A percentile compares a stretch with the other conserved stretches of the same genome.
Conservation (phyloP, 129 eudicot species). For the Lonicera japonica region DNA sequence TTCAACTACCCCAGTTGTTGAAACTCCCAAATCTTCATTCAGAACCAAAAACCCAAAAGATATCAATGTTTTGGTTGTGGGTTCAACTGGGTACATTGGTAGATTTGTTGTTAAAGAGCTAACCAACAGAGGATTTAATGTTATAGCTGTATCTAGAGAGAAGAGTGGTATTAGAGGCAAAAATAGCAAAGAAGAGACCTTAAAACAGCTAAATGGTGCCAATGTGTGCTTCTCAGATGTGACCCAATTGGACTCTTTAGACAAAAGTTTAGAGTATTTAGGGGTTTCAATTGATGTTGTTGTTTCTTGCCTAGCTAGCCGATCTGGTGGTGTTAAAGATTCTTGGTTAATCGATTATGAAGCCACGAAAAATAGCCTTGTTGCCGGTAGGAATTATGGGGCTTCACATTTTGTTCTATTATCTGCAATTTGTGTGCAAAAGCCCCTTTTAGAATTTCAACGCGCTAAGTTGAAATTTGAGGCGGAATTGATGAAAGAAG, state of each 20-base stretch:
- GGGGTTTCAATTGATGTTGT: conserved; percentile 79
- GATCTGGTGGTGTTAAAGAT: conserved; percentile 87
- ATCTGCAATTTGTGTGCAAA: conserved; percentile 95
- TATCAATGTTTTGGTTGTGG: conserved; percentile 83
- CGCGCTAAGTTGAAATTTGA: conserved; percentile 87
- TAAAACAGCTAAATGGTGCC: conserved; percentile 58
- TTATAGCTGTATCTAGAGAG: conserved; percentile 84
- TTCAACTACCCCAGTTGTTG: conserved; percentile 30
- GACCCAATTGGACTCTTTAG: conserved; percentile 50
- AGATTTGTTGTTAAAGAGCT: conserved; percentile 80
- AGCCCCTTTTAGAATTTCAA: conserved; percentile 91
- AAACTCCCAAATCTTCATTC: conserved; percentile 43
- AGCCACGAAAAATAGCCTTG: conserved; percentile 81
- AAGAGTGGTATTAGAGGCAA: conserved; percentile 76
- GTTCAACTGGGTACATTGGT: conserved; percentile 93
- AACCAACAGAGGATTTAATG: conserved; percentile 82
- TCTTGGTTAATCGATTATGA: conserved; percentile 88
- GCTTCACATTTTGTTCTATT: conserved; percentile 79
- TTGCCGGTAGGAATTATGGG: conserved; percentile 67
- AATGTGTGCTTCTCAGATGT: conserved; percentile 91
- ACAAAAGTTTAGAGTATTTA: conserved; percentile 47
- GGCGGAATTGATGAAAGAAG: conserved; percentile 65
- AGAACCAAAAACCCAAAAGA: conserved; percentile 65
- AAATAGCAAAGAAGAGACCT: conserved; percentile 61
- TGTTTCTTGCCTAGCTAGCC: conserved; percentile 85